phyloP scores from a whole-genome alignment of 2,329 filamentous ascomycete species.

The Paradendryphiella salina region DNA sequence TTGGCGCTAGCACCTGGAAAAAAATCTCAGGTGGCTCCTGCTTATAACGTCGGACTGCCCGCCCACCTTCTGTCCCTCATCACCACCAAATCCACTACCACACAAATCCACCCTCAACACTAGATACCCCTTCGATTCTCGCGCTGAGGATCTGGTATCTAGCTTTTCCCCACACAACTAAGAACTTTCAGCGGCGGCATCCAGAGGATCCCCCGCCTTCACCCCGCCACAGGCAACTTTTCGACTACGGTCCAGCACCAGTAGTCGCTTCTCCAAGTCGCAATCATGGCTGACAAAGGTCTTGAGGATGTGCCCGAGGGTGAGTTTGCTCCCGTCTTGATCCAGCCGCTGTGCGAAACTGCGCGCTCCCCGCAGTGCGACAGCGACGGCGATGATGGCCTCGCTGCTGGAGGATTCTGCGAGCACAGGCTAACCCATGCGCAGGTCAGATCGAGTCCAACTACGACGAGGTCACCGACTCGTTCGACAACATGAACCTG shows the following conservation, averaged over 20 bases:
- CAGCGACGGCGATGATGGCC: constrained; percentile 9
- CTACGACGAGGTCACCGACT: constrained; percentile 99
- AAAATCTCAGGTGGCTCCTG: constrained; percentile 15
- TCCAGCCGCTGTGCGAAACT: constrained; percentile 4
- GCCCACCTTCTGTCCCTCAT: constrained; percentile 32
- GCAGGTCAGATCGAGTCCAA: constrained; percentile 99
- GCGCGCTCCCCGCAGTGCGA: constrained; percentile 19
- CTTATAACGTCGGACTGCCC: constrained; percentile 17
- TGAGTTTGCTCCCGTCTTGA: constrained; percentile 57
- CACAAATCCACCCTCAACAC: constrained; percentile 34
- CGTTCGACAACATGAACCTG: constrained; percentile 97
- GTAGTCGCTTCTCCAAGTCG: constrained; percentile 65
- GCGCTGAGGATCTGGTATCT: constrained; percentile 54
- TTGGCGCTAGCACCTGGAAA: constrained; percentile 20
- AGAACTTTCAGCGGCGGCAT: constrained; percentile 45
- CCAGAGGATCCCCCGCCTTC: constrained; percentile 48
- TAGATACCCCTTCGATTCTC: constrained; percentile 53
- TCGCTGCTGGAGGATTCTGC: constrained; percentile 2
- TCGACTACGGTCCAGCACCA: constrained; percentile 63
- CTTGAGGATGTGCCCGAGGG: constrained; percentile 97
- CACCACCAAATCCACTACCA: constrained; percentile 33
- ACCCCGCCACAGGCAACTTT: constrained; percentile 45
- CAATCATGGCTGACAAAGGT: constrained; percentile 99
- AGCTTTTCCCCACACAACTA: constrained; percentile 43
- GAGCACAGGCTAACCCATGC: constrained; percentile 28